Evolutionary conservation across 1,284 basidiomycete genomes (phyloP), one percentile per base, ranked within the genome.

Genomic region (Leccinum griseonigrum): DNA sequence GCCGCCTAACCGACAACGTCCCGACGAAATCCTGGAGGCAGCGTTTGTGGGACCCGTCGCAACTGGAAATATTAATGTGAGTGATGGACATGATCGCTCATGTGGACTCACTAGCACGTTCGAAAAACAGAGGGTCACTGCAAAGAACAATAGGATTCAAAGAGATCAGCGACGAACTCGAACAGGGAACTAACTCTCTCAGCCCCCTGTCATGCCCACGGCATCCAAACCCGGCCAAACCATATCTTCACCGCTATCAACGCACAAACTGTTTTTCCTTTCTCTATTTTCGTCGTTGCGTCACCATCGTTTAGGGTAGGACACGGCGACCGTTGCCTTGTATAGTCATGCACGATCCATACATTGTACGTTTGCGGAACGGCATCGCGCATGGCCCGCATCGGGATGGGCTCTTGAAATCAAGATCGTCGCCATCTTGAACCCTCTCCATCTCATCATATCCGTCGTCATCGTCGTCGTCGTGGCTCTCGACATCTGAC

Each of bases 11-110:
- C 67, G 14, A 48, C 58, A 16, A 51, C 26, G 26, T 69, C 71
- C 2, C 66, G 53, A 26, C 61, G 62, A 61, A 59, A 69, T 11
- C 70, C 73, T 22, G 72, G 67, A 4, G 79, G 78, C 10, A 75
- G 67, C 34, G 73, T 75, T 28, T 77, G 71, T 1, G 84, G 84
- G 6, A 86, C 10, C 18, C 43, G 3, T 46, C 10, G 6, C 38
- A 29, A 28, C 50, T 51, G 50, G 28, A 51, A 38, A 34, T 26
- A 26, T 26, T 26, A 26, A 26, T 26, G 50, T 38, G 11, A 16
- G 6, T 48, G 32, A 14, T 26, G 34, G 43, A 28, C 51, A 51
- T 50, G 48, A 50, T 1, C 14, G 38, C 10, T 51, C 64, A 14
- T 56, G 6, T 48, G 29, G 31, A 43, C 36, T 46, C 18, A 22